These are phyloP conservation scores for Tricholoma hemisulphureum DNA, from an alignment of 768 basidiomycete species.

Conservation along the genomic window DNA sequence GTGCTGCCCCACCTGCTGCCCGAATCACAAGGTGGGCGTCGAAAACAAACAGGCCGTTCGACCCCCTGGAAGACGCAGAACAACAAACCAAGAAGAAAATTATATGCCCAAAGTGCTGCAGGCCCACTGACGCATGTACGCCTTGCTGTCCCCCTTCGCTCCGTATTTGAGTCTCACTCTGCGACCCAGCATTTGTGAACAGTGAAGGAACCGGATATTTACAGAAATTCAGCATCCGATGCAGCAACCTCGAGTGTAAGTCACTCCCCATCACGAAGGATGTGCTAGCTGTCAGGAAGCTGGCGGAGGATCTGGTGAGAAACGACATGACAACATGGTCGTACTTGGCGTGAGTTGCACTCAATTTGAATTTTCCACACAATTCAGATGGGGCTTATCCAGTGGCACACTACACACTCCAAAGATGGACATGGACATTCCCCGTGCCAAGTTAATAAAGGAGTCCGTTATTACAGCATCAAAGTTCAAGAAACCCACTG, in stretches of 20 bases:
- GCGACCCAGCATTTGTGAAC: background rate
- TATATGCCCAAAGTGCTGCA: constrained; percentile 20
- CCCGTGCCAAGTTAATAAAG: background rate
- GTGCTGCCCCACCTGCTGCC: background rate
- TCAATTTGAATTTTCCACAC: background rate
- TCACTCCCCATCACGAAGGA: constrained; percentile 3
- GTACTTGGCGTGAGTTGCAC: constrained; percentile 9
- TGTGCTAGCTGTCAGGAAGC: constrained; percentile 6
- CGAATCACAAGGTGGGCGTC: background rate
- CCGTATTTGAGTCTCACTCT: no score
- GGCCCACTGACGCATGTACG: constrained; percentile 17
- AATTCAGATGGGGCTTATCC: no score
- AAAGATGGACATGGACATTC: background rate
- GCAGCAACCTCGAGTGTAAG: background rate
- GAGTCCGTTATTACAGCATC: background rate
- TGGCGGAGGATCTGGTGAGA: constrained; percentile 10
- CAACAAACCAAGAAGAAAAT: constrained; percentile 9
- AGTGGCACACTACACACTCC: background rate
- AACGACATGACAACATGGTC: background rate
- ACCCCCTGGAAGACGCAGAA: constrained; percentile 12
- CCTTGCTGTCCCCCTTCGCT: no score
- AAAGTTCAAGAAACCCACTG: background rate
- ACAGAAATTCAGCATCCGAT: constrained; percentile 8
- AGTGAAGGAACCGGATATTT: constrained; percentile 9
- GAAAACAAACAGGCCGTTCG: constrained; percentile 8